These are phyloP conservation scores for Colletotrichum camelliae DNA, from an alignment of 2,329 filamentous ascomycete genomes.

Conservation along the genomic window DNA sequence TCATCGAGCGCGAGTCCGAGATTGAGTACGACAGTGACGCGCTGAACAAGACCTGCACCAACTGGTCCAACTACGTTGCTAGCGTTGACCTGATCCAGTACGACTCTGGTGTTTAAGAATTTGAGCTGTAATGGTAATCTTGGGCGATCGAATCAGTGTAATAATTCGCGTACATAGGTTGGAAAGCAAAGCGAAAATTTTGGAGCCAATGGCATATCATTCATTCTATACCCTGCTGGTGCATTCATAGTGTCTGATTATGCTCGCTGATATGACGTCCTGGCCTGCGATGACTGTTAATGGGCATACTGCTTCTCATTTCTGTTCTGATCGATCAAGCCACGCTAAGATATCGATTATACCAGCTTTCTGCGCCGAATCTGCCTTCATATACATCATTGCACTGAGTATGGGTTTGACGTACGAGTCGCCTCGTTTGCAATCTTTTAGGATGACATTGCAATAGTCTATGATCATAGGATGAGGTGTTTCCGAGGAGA, in stretches of 20 bases:
- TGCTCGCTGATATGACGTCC: background rate
- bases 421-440: background rate
- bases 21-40: constrained; percentile 19
- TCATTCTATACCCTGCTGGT: background rate
- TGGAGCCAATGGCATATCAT: background rate
- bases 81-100: background rate
- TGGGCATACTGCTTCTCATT: background rate
- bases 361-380: background rate
- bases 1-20: constrained; percentile 26
- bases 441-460: background rate
- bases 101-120: background rate
- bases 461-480: background rate
- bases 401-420: background rate
- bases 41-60: constrained; percentile 16
- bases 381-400: background rate
- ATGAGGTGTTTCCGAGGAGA: background rate
- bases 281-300: background rate
- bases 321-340: background rate
- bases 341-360: background rate
- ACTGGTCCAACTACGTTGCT: constrained; percentile 12
- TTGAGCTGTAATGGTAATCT: background rate
- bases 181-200: background rate
- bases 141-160: background rate
- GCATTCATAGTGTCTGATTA: background rate
- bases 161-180: background rate